phyloP scores from a whole-genome alignment of 306 rosid genomes.

The Fragaria iinumae region DNA sequence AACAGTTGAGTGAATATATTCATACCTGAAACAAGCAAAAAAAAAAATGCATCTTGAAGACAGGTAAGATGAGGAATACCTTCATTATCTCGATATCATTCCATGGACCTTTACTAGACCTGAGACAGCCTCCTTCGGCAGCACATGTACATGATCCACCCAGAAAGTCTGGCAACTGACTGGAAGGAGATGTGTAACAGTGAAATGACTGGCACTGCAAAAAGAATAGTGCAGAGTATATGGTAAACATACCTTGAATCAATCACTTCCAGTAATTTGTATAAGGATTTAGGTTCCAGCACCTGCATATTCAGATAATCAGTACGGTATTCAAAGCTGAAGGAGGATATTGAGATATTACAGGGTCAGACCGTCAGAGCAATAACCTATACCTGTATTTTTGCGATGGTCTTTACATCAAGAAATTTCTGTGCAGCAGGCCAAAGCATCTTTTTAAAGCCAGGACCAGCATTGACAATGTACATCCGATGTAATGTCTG shows the following conservation, averaged over 20 bases:
- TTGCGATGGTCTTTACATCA: constrained; percentile 73
- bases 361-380: constrained; percentile 12
- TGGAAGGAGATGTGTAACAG: constrained; percentile 39
- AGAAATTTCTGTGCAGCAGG: constrained; percentile 92
- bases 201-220: constrained; percentile 8
- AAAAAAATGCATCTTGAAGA: not conserved
- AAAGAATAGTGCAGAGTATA: constrained; percentile 1
- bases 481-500: constrained; percentile 93
- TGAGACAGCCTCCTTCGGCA: constrained; percentile 83
- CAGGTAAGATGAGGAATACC: constrained; percentile 31
- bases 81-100: constrained; percentile 84
- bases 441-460: constrained; percentile 95
- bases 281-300: constrained; percentile 64
- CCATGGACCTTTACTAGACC: constrained; percentile 93
- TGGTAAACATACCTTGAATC: constrained; percentile 62
- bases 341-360: constrained; percentile 14
- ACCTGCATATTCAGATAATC: constrained; percentile 51
- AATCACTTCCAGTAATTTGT: constrained; percentile 70
- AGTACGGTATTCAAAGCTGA: constrained; percentile 17
- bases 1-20: constrained; percentile 27
- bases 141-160: constrained; percentile 91
- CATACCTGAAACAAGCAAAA: constrained; percentile 9
- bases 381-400: constrained; percentile 72
- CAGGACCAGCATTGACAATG: constrained; percentile 92
- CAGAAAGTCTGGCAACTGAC: constrained; percentile 92